These are phyloP conservation scores for Clathrospora elynae DNA, from an alignment of 2,329 filamentous ascomycete genomes.

Conservation along the genomic window DNA sequence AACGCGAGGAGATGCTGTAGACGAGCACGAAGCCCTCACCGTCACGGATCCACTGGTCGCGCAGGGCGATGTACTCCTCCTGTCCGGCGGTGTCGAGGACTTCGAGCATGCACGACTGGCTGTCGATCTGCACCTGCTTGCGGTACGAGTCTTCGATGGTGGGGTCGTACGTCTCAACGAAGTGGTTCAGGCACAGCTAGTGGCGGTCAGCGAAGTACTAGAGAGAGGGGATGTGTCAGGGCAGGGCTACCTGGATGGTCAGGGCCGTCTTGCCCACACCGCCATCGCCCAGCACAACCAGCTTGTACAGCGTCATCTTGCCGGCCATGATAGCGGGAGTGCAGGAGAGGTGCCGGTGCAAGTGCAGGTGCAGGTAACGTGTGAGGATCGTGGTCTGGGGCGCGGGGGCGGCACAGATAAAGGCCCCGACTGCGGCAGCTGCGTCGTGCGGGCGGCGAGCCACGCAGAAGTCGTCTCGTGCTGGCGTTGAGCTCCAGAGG, in stretches of 20 bases:
- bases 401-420: slow-evolving; percentile 10
- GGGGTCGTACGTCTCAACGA: slow-evolving; percentile 85
- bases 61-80: slow-evolving; percentile 95
- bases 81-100: slow-evolving; percentile 96
- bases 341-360: slow-evolving; percentile 7
- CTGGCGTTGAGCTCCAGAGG: slow-evolving; percentile 15
- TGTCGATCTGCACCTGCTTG: slow-evolving; percentile 82
- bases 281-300: slow-evolving; percentile 93
- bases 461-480: slow-evolving; percentile 24
- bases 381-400: slow-evolving; percentile 6
- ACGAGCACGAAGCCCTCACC: slow-evolving; percentile 97
- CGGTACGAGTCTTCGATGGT: slow-evolving; percentile 72
- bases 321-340: slow-evolving; percentile 69
- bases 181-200: slow-evolving; percentile 94
- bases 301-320: slow-evolving; percentile 94
- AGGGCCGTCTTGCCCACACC: slow-evolving; percentile 93
- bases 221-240: neutral
- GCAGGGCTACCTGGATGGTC: slow-evolving; percentile 77
- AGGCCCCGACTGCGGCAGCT: slow-evolving; percentile 1
- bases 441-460: slow-evolving; percentile 20
- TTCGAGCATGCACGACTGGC: slow-evolving; percentile 95
- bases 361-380: slow-evolving; percentile 6
- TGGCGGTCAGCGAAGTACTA: slow-evolving; percentile 22
- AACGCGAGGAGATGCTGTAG: slow-evolving; percentile 97
- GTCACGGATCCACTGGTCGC: slow-evolving; percentile 98